A percentile compares a stretch with the other conserved stretches of the same genome.
Conservation (phyloP, 2,329 filamentous ascomycete species). For the Fusarium illudens region DNA sequence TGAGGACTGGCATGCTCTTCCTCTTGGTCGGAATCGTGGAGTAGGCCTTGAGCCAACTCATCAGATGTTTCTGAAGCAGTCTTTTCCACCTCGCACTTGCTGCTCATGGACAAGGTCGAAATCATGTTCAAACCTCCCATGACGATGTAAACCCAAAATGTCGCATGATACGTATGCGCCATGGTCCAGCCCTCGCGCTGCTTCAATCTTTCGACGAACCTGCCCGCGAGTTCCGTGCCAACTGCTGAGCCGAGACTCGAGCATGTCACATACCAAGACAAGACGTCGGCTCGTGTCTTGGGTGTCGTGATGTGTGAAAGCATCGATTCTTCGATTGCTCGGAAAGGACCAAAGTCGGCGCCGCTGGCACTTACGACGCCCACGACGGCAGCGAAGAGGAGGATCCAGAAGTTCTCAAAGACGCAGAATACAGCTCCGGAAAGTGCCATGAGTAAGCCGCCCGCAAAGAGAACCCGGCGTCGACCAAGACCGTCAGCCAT, state of each 20-base stretch:
- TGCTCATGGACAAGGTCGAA: conserved; percentile 56
- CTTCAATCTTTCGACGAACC: conserved; percentile 59
- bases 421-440: conserved; percentile 64
- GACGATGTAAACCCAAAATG: conserved; percentile 65
- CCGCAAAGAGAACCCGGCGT: conserved; percentile 61
- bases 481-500: conserved; percentile 67
- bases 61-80: conserved; percentile 28
- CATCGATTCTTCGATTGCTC: conserved; percentile 72
- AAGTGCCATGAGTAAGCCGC: conserved; percentile 63
- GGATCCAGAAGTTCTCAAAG: conserved; percentile 66
- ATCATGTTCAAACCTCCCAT: conserved; percentile 63
- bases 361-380: conserved; percentile 70
- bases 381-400: conserved; percentile 65
- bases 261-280: conserved; percentile 70
- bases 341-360: conserved; percentile 73
- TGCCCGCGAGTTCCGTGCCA: conserved; percentile 62
- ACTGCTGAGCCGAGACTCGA: conserved; percentile 63
- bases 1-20: conserved; percentile 8
- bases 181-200: conserved; percentile 58
- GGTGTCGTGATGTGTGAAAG: conserved; percentile 67
- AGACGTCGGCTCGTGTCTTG: conserved; percentile 66
- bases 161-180: conserved; percentile 62
- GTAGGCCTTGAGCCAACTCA: conserved; percentile 37
- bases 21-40: conserved; percentile 33
- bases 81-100: conserved; percentile 58